phyloP scores from a whole-genome alignment of 2,329 filamentous ascomycete species.

The Fusarium graminum region DNA sequence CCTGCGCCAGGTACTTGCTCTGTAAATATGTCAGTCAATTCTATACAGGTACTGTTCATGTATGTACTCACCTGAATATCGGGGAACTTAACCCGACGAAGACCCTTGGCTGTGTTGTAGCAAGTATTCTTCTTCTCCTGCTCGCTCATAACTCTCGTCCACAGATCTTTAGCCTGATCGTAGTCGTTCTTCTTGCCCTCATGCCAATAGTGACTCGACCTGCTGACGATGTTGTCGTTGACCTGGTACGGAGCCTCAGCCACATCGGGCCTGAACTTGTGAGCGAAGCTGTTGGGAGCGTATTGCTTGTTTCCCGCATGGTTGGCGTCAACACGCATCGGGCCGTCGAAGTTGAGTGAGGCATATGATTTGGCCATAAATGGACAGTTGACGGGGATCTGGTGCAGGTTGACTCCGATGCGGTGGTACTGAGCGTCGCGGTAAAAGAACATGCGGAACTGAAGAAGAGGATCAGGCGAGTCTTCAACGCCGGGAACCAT shows the following conservation, averaged over 20 bases:
- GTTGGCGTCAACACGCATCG: constrained; percentile 8
- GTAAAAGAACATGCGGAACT: constrained; percentile 25
- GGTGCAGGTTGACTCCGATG: constrained; percentile 9
- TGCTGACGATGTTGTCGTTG: not conserved
- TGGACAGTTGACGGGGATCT: constrained; percentile 12
- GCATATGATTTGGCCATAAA: constrained; percentile 22
- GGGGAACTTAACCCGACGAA: constrained; percentile 1
- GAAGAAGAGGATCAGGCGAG: constrained; percentile 19
- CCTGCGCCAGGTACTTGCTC: constrained; percentile 14
- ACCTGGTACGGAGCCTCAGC: constrained; percentile 17
- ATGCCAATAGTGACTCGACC: constrained; percentile 2
- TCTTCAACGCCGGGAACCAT: constrained; percentile 20
- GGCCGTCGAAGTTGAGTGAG: constrained; percentile 12
- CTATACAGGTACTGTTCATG: rapidly evolving
- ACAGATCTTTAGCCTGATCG: constrained; percentile 6
- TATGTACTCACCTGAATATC: not conserved
- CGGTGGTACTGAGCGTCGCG: constrained; percentile 16
- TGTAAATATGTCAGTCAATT: not conserved
- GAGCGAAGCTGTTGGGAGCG: constrained; percentile 2
- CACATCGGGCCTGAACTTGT: constrained; percentile 11
- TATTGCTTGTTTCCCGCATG: constrained; percentile 20
- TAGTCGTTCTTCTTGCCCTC: constrained; percentile 20
- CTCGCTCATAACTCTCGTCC: constrained; percentile 7
- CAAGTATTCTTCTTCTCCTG: constrained; percentile 19
- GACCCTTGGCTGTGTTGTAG: constrained; percentile 13